These are phyloP conservation scores for Tausonia pullulans DNA, from an alignment of 1,284 basidiomycete species.

Conservation along the genomic window DNA sequence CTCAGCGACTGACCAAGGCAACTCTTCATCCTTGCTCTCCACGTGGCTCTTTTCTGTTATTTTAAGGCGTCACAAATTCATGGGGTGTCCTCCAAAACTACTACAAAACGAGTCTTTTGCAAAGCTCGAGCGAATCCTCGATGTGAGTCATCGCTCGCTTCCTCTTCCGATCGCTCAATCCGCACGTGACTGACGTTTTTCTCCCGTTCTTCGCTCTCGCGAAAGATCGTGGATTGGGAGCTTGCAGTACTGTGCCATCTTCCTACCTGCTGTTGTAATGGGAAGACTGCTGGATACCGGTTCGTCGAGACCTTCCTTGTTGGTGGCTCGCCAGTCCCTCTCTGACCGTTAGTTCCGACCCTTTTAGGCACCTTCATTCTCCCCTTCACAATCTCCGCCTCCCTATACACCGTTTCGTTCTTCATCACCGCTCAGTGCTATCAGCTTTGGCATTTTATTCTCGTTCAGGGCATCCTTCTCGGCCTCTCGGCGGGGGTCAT, in stretches of 20 bases:
- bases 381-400: conserved; percentile 39
- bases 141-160: conserved; percentile 16
- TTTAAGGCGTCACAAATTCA: conserved; percentile 1
- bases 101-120: conserved; percentile 33
- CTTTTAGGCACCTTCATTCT: conserved; percentile 41
- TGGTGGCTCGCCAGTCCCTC: no score
- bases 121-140: conserved; percentile 17
- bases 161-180: conserved; percentile 3
- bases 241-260: conserved; percentile 46
- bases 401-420: conserved; percentile 41
- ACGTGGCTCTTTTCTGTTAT: no score
- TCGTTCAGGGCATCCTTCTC: conserved; percentile 45
- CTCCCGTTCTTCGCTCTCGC: background rate
- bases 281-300: conserved; percentile 48
- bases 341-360: no score
- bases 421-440: conserved; percentile 48
- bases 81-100: conserved; percentile 45
- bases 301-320: no score
- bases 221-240: conserved; percentile 62
- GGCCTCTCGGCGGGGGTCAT: conserved; percentile 23
- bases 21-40: no score
- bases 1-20: no score
- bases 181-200: conserved; percentile 9
- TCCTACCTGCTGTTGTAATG: conserved; percentile 38
- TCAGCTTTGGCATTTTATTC: conserved; percentile 49